phyloP scores from a whole-genome alignment of 2,329 filamentous ascomycete genomes.

The Xylariaceae sp. region DNA sequence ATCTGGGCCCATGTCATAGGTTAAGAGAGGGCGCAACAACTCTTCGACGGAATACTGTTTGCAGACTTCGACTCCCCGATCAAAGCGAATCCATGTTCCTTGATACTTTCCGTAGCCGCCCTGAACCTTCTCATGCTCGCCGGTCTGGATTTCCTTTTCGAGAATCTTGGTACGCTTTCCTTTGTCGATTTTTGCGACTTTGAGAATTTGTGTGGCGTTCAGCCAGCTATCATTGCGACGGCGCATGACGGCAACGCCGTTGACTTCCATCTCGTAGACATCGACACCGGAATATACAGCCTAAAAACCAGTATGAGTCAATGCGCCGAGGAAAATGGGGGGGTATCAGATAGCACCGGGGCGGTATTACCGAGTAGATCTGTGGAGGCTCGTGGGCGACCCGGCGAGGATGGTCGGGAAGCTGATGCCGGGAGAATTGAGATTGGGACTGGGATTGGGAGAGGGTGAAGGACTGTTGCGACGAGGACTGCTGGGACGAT shows the following conservation, averaged over 20 bases:
- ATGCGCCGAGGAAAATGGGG: constrained; percentile 8
- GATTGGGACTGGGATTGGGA: constrained; percentile 39
- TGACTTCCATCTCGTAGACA: constrained; percentile 98
- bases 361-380: constrained; percentile 55
- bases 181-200: constrained; percentile 95
- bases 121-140: constrained; percentile 97
- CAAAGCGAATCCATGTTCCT: constrained; percentile 96
- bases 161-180: constrained; percentile 96
- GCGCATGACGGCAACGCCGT: constrained; percentile 90
- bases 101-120: constrained; percentile 99
- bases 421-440: constrained; percentile 42
- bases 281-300: constrained; percentile 93
- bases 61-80: constrained; percentile 88
- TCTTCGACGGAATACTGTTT: constrained; percentile 76
- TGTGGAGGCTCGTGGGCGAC: constrained; percentile 42
- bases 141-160: constrained; percentile 94
- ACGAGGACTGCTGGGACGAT: constrained; percentile 33
- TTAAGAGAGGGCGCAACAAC: constrained; percentile 67
- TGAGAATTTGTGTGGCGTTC: constrained; percentile 97
- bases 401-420: constrained; percentile 36
- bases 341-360: neutral
- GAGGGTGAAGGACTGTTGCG: constrained; percentile 55
- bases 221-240: constrained; percentile 92
- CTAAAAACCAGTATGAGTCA: constrained; percentile 32
- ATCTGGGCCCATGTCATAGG: constrained; percentile 76